A percentile compares a stretch with the other conserved stretches of the same genome.
These are phyloP conservation scores for Phytophthora cajani DNA, from an alignment of 352 stramenopile genomes.

Conservation along the genomic window DNA sequence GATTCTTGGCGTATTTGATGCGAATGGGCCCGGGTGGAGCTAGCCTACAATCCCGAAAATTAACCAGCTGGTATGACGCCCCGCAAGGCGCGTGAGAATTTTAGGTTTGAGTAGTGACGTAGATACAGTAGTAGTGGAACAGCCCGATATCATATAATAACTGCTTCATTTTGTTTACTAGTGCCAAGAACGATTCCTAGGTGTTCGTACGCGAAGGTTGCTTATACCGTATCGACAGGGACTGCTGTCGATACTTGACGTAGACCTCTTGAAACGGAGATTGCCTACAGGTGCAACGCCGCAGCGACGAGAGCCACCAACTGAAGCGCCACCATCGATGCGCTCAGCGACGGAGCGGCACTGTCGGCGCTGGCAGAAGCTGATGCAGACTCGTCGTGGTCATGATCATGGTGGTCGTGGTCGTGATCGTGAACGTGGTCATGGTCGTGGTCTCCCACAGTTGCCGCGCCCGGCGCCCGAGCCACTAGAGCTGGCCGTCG, in stretches of 20 bases:
- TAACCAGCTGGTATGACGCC: background rate
- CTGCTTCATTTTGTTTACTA: background rate
- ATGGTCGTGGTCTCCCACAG: constrained; percentile 24
- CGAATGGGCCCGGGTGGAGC: background rate
- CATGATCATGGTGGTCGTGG: constrained; percentile 7
- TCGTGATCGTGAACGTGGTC: background rate
- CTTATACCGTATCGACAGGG: background rate
- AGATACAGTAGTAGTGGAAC: background rate
- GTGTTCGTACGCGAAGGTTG: background rate
- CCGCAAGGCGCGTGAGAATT: constrained; percentile 2
- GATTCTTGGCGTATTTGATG: constrained; percentile 71
- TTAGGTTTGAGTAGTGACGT: background rate
- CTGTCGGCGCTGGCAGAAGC: constrained; percentile 11
- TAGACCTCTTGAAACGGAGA: background rate
- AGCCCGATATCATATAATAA: background rate
- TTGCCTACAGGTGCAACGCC: constrained; percentile 44
- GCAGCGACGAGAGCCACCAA: constrained; percentile 41
- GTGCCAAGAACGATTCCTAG: background rate
- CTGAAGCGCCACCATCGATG: constrained; percentile 4
- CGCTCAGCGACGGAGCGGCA: constrained; percentile 10
- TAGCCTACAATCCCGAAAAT: background rate
- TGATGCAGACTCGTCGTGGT: constrained; percentile 20
- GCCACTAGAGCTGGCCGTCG: constrained; percentile 24
- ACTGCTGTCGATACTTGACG: background rate
- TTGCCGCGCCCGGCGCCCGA: constrained; percentile 14